A percentile compares a stretch with the other conserved stretches of the same genome.
Evolutionary conservation across 2,329 filamentous ascomycete genomes (phyloP).

Genomic region (Aspergillus uvarum): DNA sequence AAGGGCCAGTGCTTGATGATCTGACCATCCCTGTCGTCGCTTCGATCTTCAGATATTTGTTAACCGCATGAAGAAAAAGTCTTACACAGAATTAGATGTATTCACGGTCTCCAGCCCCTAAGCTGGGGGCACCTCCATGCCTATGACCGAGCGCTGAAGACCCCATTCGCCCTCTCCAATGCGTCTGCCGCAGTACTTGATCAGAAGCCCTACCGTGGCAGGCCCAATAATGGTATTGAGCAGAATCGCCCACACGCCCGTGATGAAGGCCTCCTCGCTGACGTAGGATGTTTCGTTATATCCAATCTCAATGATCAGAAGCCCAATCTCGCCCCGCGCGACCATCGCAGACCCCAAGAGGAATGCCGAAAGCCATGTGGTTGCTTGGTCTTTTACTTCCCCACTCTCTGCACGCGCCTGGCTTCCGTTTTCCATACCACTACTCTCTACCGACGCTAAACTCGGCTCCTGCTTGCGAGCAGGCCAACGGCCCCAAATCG

Average conservation of each 20-base stretch:
- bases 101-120: no score
- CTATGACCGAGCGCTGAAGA: slow-evolving; percentile 17
- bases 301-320: slow-evolving; percentile 34
- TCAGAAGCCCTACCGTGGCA: slow-evolving; percentile 27
- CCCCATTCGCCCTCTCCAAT: slow-evolving; percentile 31
- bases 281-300: slow-evolving; percentile 38
- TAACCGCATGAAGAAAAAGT: no score
- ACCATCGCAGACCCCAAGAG: slow-evolving; percentile 36
- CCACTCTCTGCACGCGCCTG: no score
- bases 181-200: slow-evolving; percentile 22
- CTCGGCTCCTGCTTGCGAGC: no score
- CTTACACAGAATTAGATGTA: no score
- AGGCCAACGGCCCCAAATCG: slow-evolving; percentile 15
- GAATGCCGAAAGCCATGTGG: slow-evolving; percentile 21
- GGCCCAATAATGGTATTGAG: slow-evolving; percentile 35
- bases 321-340: slow-evolving; percentile 34
- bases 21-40: no score
- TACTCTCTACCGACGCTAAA: no score
- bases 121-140: no score
- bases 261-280: slow-evolving; percentile 33
- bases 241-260: slow-evolving; percentile 34
- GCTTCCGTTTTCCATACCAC: no score
- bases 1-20: no score
- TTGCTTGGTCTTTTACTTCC: no score
- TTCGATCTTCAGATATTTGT: no score